Evolutionary conservation across 768 basidiomycete species (phyloP), one percentile per base, ranked within the genome.

Genomic region (Panaeolus cyanescens): DNA sequence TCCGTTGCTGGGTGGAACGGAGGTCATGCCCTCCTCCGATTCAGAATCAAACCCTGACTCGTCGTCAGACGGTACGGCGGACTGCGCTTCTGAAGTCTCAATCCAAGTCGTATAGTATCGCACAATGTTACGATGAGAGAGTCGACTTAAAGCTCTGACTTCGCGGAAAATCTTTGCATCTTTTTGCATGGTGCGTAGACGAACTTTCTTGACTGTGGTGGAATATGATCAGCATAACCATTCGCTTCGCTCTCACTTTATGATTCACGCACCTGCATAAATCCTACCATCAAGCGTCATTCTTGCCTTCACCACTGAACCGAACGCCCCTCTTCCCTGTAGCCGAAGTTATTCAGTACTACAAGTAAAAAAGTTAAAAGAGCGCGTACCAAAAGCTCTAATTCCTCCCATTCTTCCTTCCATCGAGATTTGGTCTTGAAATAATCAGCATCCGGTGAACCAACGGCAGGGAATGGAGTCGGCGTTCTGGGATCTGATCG

Each of bases 331-430:
- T 70, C 90, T 90, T 0, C 95, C 95, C 91, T 94, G 63, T 6
- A 28, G 45, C 10, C 58, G 36, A 7, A 7, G 39, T 19, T 30
- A 56, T 33, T 55, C 28, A 61, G 55, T 20, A 5, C 20, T 50
- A 28, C 20, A 42, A 1, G 2, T 3, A 17, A 12, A 25, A 57
- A 4, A 4, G 12, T 20, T 4, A 59, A 53, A 30, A 42, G 8
- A 32, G 22, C 19, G 67, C 81, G 33, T 68, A 89, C 93, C 68
- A 96, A 69, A 32, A 94, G 79, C 70, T 96, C 95, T 8, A 97
- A 76, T 70, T 96, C 95, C 68, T 96, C 93, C 88, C 93, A 98
- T 66, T 98, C 95, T 58, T 93, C 90, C 67, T 92, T 91, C 87
- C 94, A 98, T 61, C 95, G 77, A 15, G 87, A 85, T 31, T 84